A percentile compares a stretch with the other conserved stretches of the same genome.
Conservation (phyloP, 768 basidiomycete species). For the Calocybe cyanea region DNA sequence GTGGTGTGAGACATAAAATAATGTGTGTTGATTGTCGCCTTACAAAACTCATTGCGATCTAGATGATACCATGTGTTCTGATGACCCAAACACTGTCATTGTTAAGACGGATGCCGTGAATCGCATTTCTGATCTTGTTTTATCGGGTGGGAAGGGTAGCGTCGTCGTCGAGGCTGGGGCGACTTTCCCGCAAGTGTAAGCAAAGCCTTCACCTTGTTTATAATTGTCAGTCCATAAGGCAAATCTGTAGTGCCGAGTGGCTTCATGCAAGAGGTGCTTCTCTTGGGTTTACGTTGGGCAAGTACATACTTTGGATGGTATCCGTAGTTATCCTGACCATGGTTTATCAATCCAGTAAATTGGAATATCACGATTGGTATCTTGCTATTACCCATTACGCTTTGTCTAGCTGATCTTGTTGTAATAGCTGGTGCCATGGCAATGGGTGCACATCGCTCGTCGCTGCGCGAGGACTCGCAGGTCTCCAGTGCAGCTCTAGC, state of each 20-base stretch:
- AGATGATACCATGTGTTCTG: conserved; percentile 37
- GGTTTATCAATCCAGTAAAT: conserved; percentile 22
- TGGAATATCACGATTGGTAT: conserved; percentile 36
- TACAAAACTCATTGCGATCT: neutral
- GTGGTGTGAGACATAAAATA: conserved; percentile 26
- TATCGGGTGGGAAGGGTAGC: conserved; percentile 23
- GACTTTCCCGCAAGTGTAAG: conserved; percentile 33
- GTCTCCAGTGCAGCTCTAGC: conserved; percentile 30
- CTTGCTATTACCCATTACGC: neutral
- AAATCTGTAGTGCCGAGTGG: conserved; percentile 27
- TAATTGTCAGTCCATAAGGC: neutral
- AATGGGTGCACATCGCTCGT: conserved; percentile 38
- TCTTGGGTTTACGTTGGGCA: conserved; percentile 29
- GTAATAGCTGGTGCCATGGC: conserved; percentile 30
- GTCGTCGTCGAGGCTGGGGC: conserved; percentile 34
- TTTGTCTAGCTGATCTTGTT: neutral
- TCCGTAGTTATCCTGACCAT: neutral
- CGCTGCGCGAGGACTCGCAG: conserved; percentile 34
- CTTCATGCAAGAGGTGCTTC: conserved; percentile 30
- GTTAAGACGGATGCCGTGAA: conserved; percentile 32
- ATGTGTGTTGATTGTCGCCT: neutral
- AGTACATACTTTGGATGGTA: neutral
- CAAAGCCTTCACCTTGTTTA: neutral
- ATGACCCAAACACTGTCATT: conserved; percentile 30
- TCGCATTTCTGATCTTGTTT: conserved; percentile 26